Base-by-base conservation (phyloP, 1,139 yeast species). In the Saccharomyces hybrid region DNA sequence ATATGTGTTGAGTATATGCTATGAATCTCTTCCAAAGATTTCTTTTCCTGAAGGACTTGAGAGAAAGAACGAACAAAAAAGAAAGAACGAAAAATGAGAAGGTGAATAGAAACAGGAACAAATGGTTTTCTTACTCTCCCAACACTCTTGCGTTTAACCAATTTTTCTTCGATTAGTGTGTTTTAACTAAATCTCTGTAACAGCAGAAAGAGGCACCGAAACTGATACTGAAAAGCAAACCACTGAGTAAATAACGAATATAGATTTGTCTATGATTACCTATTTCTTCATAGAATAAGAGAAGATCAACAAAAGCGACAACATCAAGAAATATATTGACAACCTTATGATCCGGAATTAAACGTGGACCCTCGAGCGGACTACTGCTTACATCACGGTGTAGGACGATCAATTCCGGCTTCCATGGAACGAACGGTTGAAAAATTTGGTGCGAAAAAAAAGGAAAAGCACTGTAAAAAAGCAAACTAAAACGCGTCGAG, bases 361-460 rank as follows among this genome's bases (percentile, higher is more conserved):
- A 38, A 38, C 44, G 44, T 38, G 44, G 44, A 38, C 44, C 44
- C 44, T 38, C 44, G 44, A 38, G 44, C 23, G 25, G 25, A 19
- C 23, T 38, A 38, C 5, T 38, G 44, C 44, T 38, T 38, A 38
- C 44, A 38, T 38, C 23, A 38, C 19, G 19, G 44, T 38, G 44
- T 38, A 38, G 44, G 44, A 16, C 44, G 13, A 16, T 38, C 44
- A 16, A 19, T 31, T 13, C 44, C 44, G 44, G 44, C 11, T 38
- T 38, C 44, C 44, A 11, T 19, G 44, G 19, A 19, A 19, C 19
- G 44, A 38, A 38, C 44, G 44, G 44, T 38, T 38, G 44, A 38
- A 38, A 38, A 38, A 38, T 16, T 38, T 38, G 44, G 44, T 38
- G 44, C 23, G 23, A 19, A 16, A 38, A 38, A 38, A 38, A 38